These are phyloP conservation scores for Annulohypoxylon maeteangense DNA, from an alignment of 495 filamentous ascomycete species.

Conservation along the genomic window DNA sequence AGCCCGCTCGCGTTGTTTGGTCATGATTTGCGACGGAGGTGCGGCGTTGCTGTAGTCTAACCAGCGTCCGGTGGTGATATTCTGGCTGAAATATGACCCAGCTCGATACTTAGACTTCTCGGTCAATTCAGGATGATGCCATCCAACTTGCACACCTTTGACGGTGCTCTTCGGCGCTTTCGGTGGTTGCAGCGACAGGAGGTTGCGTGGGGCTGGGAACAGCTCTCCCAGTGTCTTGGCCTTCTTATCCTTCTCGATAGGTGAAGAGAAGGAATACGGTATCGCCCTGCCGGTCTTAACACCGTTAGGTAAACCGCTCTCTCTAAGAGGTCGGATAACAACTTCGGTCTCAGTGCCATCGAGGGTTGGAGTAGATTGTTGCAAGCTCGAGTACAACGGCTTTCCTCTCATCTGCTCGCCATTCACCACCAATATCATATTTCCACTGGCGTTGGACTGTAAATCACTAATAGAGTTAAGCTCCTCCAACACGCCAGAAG, in stretches of 20 bases:
- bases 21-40: conserved; percentile 67
- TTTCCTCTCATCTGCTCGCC: conserved; percentile 75
- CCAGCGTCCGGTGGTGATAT: conserved; percentile 71
- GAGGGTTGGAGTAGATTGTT: conserved; percentile 60
- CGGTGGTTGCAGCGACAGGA: conserved; percentile 77
- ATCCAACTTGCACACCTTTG: conserved; percentile 68
- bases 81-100: conserved; percentile 63
- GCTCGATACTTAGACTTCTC: conserved; percentile 66
- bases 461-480: conserved; percentile 39
- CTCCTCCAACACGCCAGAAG: conserved; percentile 29
- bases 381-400: conserved; percentile 86
- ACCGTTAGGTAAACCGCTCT: conserved; percentile 75
- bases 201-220: conserved; percentile 75
- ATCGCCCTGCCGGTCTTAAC: conserved; percentile 75
- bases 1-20: conserved; percentile 75
- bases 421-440: conserved; percentile 75
- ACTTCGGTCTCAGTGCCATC: conserved; percentile 45
- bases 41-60: conserved; percentile 73
- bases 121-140: conserved; percentile 67
- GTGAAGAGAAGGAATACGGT: conserved; percentile 53
- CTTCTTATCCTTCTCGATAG: conserved; percentile 59
- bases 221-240: conserved; percentile 78
- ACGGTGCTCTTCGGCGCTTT: conserved; percentile 72
- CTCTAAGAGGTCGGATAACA: conserved; percentile 61
- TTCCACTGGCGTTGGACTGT: conserved; percentile 52